Conservation (phyloP, 352 stramenopile genomes). For the Pythium brachiatum region DNA sequence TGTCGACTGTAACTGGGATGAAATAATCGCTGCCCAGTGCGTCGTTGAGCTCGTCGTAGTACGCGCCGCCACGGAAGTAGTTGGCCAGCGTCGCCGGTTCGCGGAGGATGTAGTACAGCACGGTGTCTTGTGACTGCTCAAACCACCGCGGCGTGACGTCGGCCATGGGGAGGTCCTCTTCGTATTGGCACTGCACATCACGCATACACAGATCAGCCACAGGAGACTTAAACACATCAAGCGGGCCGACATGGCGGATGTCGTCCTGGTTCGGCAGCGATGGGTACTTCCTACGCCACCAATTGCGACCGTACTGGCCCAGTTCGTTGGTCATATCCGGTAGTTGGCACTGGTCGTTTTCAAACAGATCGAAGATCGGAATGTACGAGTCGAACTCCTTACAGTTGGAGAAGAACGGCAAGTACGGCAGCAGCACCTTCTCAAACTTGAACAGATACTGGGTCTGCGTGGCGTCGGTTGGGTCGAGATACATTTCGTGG, state of each 20-base stretch:
- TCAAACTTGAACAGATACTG: constrained; percentile 78
- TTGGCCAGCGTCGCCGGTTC: constrained; percentile 89
- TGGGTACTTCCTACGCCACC: constrained; percentile 72
- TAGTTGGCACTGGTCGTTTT: constrained; percentile 89
- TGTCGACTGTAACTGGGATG: constrained; percentile 92
- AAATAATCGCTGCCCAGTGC: constrained; percentile 88
- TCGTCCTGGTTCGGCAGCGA: constrained; percentile 94
- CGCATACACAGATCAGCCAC: constrained; percentile 91
- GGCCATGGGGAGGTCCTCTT: constrained; percentile 87
- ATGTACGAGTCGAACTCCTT: constrained; percentile 96
- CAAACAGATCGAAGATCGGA: constrained; percentile 90
- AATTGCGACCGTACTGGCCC: constrained; percentile 56
- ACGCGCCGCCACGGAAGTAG: constrained; percentile 74
- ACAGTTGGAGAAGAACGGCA: constrained; percentile 97
- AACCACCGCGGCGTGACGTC: constrained; percentile 96
- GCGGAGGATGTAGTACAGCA: constrained; percentile 91
- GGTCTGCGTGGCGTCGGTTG: constrained; percentile 32
- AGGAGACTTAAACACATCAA: constrained; percentile 85
- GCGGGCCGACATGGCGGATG: constrained; percentile 86
- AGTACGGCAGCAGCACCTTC: constrained; percentile 90
- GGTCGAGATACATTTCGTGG: constrained; percentile 81
- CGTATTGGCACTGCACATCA: constrained; percentile 89
- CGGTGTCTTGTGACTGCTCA: constrained; percentile 85
- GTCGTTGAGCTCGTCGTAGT: constrained; percentile 64
- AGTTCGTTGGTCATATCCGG: constrained; percentile 78